Percentiles rank a stretch among this genome's conserved stretches.
Evolutionary conservation across 148 eudicot genomes (phyloP).

Genomic region (Rhododendron ovatum): DNA sequence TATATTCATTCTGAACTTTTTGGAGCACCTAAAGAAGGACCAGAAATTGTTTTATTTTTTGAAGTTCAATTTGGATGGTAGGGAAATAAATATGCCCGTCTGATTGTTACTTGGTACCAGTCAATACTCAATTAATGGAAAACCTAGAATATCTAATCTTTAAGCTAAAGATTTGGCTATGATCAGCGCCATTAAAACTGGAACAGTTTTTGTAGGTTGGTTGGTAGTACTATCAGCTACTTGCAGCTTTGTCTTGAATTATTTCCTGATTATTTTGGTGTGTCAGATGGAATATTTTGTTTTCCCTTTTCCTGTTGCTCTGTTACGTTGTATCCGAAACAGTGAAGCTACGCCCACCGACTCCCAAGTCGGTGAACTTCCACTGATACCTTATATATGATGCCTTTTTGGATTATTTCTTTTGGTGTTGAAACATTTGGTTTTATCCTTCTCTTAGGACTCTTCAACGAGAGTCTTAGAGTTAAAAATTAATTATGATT

Average conservation of each 20-base stretch:
- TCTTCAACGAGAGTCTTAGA: too few relatives aligned
- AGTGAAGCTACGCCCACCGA: too few relatives aligned
- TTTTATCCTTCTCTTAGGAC: too few relatives aligned
- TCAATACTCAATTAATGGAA: background rate
- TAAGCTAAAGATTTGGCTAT: background rate
- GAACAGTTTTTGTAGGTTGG: background rate
- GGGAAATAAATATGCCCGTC: background rate
- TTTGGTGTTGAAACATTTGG: too few relatives aligned
- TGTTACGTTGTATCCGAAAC: background rate
- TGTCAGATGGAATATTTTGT: background rate
- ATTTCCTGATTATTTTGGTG: background rate
- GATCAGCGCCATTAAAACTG: background rate
- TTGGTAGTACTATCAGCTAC: background rate
- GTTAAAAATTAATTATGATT: too few relatives aligned
- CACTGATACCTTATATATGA: too few relatives aligned
- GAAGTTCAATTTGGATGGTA: background rate
- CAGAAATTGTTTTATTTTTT: background rate
- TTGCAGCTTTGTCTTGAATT: background rate
- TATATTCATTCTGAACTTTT: background rate
- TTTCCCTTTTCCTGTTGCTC: background rate
- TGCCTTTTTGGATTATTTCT: too few relatives aligned
- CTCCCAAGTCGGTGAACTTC: too few relatives aligned
- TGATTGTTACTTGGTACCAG: background rate
- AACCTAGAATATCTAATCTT: background rate
- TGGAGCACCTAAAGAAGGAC: background rate